Conservation (phyloP, 306 rosid genomes). For the Prunus fruticosa region DNA sequence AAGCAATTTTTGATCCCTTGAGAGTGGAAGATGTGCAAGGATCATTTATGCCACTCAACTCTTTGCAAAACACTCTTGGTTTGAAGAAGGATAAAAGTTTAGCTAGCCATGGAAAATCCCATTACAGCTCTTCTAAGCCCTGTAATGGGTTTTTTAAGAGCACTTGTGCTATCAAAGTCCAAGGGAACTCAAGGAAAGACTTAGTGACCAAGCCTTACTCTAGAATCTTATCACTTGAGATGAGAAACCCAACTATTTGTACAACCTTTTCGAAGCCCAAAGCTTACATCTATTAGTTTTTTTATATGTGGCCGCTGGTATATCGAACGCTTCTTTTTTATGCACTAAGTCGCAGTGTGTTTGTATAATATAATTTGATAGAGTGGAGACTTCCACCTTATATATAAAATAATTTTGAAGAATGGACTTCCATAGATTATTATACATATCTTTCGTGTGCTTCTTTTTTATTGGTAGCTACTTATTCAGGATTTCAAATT, state of each 20-base stretch:
- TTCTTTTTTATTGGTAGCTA: no score
- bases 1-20: slow-evolving; percentile 22
- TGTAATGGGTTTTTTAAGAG: not conserved
- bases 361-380: no score
- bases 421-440: not conserved
- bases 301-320: no score
- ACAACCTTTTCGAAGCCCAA: not conserved
- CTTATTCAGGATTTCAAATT: no score
- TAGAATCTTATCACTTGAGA: not conserved
- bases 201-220: not conserved
- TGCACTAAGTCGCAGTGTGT: no score
- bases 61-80: not conserved
- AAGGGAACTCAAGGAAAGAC: not conserved
- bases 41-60: no score
- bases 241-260: not conserved
- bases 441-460: no score
- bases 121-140: not conserved
- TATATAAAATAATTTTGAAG: no score
- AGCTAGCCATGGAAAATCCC: not conserved
- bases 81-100: not conserved
- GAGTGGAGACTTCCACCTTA: no score
- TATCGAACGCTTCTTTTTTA: no score
- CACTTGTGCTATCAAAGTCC: not conserved
- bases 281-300: no score
- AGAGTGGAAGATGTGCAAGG: not conserved